Evolutionary conservation across 164 flowering plant species (phyloP).

Genomic region (Kingdonia uniflora): DNA sequence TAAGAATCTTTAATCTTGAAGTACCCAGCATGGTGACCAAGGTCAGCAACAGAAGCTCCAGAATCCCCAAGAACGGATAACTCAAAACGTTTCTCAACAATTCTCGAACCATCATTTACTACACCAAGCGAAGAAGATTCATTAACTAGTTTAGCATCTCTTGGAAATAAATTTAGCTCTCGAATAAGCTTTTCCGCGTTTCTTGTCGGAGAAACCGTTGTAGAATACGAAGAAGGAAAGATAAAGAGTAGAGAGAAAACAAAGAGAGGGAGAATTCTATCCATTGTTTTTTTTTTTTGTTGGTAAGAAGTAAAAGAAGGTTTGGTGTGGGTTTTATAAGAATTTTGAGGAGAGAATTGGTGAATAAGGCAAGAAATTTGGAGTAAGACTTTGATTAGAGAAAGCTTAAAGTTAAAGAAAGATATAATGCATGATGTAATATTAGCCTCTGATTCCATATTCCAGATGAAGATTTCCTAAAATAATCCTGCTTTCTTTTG

Average conservation of each 20-base stretch:
- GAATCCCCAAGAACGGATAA: slow-evolving; percentile 29
- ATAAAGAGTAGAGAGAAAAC: background rate
- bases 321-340: slow-evolving; percentile 1
- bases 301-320: background rate
- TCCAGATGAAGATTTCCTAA: too few species aligned
- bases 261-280: background rate
- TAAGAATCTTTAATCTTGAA: slow-evolving; percentile 50
- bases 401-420: too few species aligned
- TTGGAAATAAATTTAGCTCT: slow-evolving; percentile 37
- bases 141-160: slow-evolving; percentile 11
- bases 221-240: background rate
- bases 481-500: too few species aligned
- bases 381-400: too few species aligned
- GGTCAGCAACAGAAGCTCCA: slow-evolving; percentile 34
- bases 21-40: slow-evolving; percentile 87
- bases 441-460: too few species aligned
- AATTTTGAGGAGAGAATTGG: background rate
- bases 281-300: background rate
- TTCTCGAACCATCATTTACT: slow-evolving; percentile 3
- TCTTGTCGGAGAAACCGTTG: background rate
- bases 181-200: slow-evolving; percentile 31
- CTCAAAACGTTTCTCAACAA: slow-evolving; percentile 38
- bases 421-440: too few species aligned
- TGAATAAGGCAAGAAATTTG: slow-evolving; percentile 3
- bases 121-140: too few species aligned